phyloP scores from a whole-genome alignment of 176 grass and related monocot species.

The Poa annua region DNA sequence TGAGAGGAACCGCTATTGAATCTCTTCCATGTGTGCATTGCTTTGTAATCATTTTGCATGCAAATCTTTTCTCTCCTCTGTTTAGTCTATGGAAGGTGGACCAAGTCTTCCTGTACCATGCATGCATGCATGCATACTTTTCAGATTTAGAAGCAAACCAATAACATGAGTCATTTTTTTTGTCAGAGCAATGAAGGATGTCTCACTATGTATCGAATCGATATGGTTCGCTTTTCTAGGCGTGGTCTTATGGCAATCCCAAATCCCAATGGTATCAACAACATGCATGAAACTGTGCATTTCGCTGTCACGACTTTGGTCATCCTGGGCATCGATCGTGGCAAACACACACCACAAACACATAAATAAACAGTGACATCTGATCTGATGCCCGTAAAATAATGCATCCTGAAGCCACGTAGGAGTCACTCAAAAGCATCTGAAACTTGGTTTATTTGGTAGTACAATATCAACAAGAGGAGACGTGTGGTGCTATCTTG shows the following conservation, averaged over 20 bases:
- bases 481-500: not conserved
- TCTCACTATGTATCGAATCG: too few relatives aligned
- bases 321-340: conserved; percentile 21
- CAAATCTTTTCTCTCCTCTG: too few relatives aligned
- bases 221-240: too few relatives aligned
- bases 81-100: too few relatives aligned
- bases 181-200: too few relatives aligned
- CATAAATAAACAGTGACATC: not conserved
- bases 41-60: too few relatives aligned
- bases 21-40: too few relatives aligned
- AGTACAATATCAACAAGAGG: not conserved
- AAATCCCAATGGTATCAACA: not conserved
- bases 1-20: too few relatives aligned
- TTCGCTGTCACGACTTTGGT: conserved; percentile 12
- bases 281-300: not conserved
- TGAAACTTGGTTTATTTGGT: not conserved
- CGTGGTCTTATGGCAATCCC: not conserved
- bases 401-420: conserved; percentile 16
- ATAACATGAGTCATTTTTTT: too few relatives aligned
- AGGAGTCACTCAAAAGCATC: conserved; percentile 18
- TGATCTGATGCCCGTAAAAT: conserved; percentile 12
- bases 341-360: conserved; percentile 15
- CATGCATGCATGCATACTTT: too few relatives aligned
- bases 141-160: too few relatives aligned
- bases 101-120: too few relatives aligned